Evolutionary conservation across 306 rosid species (phyloP), one percentile per base, ranked within the genome.

Genomic region (Casuarina cunninghamiana): DNA sequence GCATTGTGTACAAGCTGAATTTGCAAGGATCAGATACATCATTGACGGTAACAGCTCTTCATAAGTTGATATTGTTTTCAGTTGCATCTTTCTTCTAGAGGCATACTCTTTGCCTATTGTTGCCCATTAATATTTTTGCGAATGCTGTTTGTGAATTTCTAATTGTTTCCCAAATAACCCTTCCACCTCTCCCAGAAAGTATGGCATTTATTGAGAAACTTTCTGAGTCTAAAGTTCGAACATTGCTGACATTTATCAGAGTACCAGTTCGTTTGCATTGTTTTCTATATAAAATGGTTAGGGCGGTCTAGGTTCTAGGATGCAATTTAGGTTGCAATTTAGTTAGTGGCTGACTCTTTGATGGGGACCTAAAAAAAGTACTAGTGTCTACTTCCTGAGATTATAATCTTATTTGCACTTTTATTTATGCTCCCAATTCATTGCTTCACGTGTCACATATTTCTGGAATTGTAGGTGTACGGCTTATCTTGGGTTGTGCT

Each of bases 401-500:
- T 32, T 10, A 26, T 19, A 26, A 26, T 32, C 65, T 57, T 57
- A 57, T 57, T 57, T 57, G 19, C 12, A 35, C 0, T 57, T 6
- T 12, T 57, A 13, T 57, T 57, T 58, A 58, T 58, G 37, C 37
- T 26, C 65, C 21, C 38, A 10, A 26, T n/a, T 19, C 26, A 58
- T 10, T 0, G 4, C 26, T 42, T 67, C 60, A 48, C 19, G 2
- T 55, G 42, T 58, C 16, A 69, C 55, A 39, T 53, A 35, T 55
- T 38, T 26, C 50, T 21, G 71, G 43, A 53, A 76, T 49, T 73
- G 54, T 75, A 93, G 99, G 93, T 93, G 67, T 91, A 95, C 81
- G 99, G 91, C 73, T 39, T 95, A 78, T 95, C 99, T 19, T 95
- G 99, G 99, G 6, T 71, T 1, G 96, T 85, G 77, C 83, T 95